phyloP scores from a whole-genome alignment of 192 early-diverging fungal species.

The Geosiphon pyriformis region DNA sequence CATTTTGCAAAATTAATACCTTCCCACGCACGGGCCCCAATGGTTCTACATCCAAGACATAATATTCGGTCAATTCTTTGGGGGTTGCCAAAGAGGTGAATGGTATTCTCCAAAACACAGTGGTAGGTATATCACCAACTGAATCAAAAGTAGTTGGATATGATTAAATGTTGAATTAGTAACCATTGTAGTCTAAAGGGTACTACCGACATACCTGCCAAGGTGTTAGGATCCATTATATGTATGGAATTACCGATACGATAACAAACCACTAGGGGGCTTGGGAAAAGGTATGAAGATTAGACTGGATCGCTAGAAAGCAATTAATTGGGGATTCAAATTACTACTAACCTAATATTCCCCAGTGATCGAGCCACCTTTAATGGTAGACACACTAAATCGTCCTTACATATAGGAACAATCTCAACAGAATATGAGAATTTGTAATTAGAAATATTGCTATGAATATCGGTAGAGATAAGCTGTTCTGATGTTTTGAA shows the following conservation, averaged over 20 bases:
- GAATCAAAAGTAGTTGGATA: background rate
- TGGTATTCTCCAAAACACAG: slow-evolving; percentile 80
- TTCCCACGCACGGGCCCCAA: slow-evolving; percentile 71
- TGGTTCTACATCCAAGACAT: slow-evolving; percentile 89
- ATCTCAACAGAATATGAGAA: slow-evolving; percentile 96
- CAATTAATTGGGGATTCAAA: too few species aligned
- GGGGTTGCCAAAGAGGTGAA: slow-evolving; percentile 69
- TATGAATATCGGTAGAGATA: slow-evolving; percentile 94
- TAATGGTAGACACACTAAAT: slow-evolving; percentile 79
- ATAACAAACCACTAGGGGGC: slow-evolving; percentile 75
- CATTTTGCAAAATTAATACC: slow-evolving; percentile 3
- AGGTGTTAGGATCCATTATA: slow-evolving; percentile 82
- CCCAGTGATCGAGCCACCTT: slow-evolving; percentile 83
- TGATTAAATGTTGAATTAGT: background rate
- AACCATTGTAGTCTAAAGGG: background rate
- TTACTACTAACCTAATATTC: slow-evolving; percentile 64
- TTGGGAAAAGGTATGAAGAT: background rate
- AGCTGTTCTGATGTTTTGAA: slow-evolving; percentile 91
- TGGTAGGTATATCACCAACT: slow-evolving; percentile 64
- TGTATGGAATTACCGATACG: slow-evolving; percentile 85
- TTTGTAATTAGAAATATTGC: slow-evolving; percentile 87
- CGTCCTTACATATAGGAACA: slow-evolving; percentile 95
- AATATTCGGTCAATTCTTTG: slow-evolving; percentile 86
- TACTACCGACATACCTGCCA: slow-evolving; percentile 29
- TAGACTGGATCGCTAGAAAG: too few species aligned